Evolutionary conservation across 2,329 filamentous ascomycete genomes (phyloP), one percentile per base, ranked within the genome.

Genomic region (Purpureocillium lavendulum): DNA sequence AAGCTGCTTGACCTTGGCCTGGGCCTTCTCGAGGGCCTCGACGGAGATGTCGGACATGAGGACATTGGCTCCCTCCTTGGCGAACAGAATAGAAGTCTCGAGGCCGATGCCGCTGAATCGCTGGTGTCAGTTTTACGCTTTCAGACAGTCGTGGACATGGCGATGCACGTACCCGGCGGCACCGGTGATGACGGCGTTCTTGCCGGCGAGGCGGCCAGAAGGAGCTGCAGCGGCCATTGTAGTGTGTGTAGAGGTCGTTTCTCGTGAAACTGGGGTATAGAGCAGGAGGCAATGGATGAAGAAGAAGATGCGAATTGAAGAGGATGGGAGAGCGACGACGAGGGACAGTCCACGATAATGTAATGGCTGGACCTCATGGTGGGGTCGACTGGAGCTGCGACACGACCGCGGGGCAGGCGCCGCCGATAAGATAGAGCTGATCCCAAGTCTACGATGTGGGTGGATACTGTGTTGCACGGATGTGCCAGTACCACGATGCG

Each of bases 51-150:
- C 89, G 45, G 84, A 77, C 77, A 96, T 80, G 49, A 95, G 69
- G 41, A 96, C 79, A 45, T 77, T 83, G 55, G 87, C 89, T 45
- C 88, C 89, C 69, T 96, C 89, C 48, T 84, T 84, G 43, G 82
- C 83, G 57, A 96, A 94, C 43, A 95, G 83, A 50, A 96, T 89
- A 40, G 77, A 77, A 2, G 89, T 95, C 69, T 96, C 88, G 36
- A 96, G 83, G 49, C 89, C 89, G 56, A 96, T 96, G 56, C 89
- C 89, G 56, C 89, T 89, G 55, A 16, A 14, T 7, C n/a, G n/a
- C n/a, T n/a, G n/a, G n/a, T n/a, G n/a, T n/a, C n/a, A n/a, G n/a
- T n/a, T n/a, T n/a, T n/a, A n/a, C n/a, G n/a, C n/a, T n/a, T n/a
- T n/a, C n/a, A 10, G 21, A 10, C 5, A 26, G 21, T 26, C 21